These are phyloP conservation scores for Nitzschia palea DNA, from an alignment of 108 stramenopile species.

Conservation along the genomic window DNA sequence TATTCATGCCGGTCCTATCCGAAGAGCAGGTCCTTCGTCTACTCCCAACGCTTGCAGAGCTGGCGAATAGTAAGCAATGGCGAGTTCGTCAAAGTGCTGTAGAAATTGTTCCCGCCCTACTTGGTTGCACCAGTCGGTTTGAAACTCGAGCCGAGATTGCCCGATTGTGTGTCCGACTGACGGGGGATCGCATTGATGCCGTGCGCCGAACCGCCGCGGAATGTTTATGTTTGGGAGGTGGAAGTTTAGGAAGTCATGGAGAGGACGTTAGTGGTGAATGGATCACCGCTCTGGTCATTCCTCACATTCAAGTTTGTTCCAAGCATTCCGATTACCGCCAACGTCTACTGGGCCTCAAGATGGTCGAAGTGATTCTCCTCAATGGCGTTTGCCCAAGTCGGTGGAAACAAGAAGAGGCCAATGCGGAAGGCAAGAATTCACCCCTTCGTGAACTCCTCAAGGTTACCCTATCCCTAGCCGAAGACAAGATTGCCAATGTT, in stretches of 20 bases:
- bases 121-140: slow-evolving; percentile 77
- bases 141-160: slow-evolving; percentile 86
- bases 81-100: slow-evolving; percentile 88
- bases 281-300: slow-evolving; percentile 79
- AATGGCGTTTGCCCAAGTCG: slow-evolving; percentile 49
- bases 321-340: slow-evolving; percentile 69
- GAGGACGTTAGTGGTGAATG: slow-evolving; percentile 79
- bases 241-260: slow-evolving; percentile 78
- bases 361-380: slow-evolving; percentile 80
- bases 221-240: slow-evolving; percentile 83
- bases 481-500: slow-evolving; percentile 83
- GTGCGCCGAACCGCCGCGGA: slow-evolving; percentile 85
- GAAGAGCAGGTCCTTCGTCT: slow-evolving; percentile 82
- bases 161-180: slow-evolving; percentile 68
- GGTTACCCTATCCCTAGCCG: slow-evolving; percentile 62
- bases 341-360: slow-evolving; percentile 76
- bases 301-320: slow-evolving; percentile 66
- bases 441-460: slow-evolving; percentile 64
- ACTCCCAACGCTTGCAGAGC: slow-evolving; percentile 81
- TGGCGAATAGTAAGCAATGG: slow-evolving; percentile 85
- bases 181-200: slow-evolving; percentile 81
- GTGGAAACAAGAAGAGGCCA: slow-evolving; percentile 37
- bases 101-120: slow-evolving; percentile 88
- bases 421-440: slow-evolving; percentile 43
- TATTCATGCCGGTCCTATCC: slow-evolving; percentile 84